Evolutionary conservation across 805 yeast species (phyloP).

Genomic region (Cyberlindnera mrakii): DNA sequence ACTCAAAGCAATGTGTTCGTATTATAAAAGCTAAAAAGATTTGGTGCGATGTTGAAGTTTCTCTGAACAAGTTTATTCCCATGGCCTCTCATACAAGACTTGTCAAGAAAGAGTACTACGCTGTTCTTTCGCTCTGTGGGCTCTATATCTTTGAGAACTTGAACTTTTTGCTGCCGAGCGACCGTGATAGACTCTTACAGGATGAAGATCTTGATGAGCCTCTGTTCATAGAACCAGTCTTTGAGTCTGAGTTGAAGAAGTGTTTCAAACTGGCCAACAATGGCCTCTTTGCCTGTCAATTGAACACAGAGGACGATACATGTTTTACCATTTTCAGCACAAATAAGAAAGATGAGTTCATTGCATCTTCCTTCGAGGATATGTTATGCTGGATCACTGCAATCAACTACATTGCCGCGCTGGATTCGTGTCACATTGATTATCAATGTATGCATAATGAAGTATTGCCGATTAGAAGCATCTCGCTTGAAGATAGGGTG

Average conservation of each 20-base stretch:
- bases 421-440: constrained; percentile 32
- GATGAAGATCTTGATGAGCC: constrained; percentile 20
- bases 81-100: constrained; percentile 22
- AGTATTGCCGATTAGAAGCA: constrained; percentile 21
- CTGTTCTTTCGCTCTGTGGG: constrained; percentile 46
- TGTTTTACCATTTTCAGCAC: constrained; percentile 36
- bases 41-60: constrained; percentile 32
- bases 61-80: constrained; percentile 26
- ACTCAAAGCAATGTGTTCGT: constrained; percentile 18
- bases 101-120: constrained; percentile 40
- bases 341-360: constrained; percentile 33
- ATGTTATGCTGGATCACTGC: constrained; percentile 53
- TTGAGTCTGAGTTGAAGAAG: constrained; percentile 20
- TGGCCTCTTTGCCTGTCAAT: constrained; percentile 34
- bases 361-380: constrained; percentile 39
- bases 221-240: constrained; percentile 26
- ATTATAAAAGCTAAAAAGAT: constrained; percentile 36
- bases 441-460: constrained; percentile 15
- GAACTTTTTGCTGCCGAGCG: constrained; percentile 24
- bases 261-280: constrained; percentile 30
- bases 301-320: constrained; percentile 8
- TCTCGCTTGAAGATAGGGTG: constrained; percentile 27
- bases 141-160: constrained; percentile 38
- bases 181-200: constrained; percentile 24
- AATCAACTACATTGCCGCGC: constrained; percentile 46